Conservation (phyloP, 2,329 filamentous ascomycete genomes). For the Curvularia sp. region DNA sequence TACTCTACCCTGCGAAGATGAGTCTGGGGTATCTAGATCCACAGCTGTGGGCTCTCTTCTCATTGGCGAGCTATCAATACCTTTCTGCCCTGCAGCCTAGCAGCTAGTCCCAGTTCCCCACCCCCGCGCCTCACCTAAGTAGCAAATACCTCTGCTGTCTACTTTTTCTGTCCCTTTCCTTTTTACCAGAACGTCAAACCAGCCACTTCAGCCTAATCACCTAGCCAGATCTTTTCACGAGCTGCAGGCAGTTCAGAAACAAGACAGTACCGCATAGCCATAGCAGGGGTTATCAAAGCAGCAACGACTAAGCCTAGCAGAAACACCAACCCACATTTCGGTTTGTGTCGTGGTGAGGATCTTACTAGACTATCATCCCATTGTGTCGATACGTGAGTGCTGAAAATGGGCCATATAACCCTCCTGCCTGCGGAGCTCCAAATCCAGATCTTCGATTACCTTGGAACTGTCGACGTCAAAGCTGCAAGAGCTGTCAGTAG, state of each 20-base stretch:
- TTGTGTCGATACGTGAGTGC: neutral
- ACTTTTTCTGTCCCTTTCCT: neutral
- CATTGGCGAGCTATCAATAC: constrained; percentile 10
- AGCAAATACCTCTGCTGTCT: constrained; percentile 10
- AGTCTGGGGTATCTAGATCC: neutral
- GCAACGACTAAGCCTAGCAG: neutral
- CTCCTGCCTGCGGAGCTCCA: constrained; percentile 40
- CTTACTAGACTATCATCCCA: neutral
- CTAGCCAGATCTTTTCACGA: neutral
- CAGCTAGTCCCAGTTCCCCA: constrained; percentile 5
- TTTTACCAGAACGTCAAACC: neutral
- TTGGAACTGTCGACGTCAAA: constrained; percentile 34
- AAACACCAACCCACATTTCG: neutral
- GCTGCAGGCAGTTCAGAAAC: neutral
- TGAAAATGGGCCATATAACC: constrained; percentile 19
- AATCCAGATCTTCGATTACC: constrained; percentile 38
- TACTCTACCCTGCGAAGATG: neutral
- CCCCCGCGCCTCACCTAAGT: neutral
- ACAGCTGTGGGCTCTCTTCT: constrained; percentile 8
- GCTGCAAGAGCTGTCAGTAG: constrained; percentile 30
- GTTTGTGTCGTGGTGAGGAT: too few species aligned
- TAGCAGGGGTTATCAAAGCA: neutral
- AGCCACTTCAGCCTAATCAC: neutral
- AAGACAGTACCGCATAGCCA: neutral
- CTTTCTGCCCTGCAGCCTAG: neutral